phyloP scores from a whole-genome alignment of 352 stramenopile species.

The Globisporangium rhizosaccharum region DNA sequence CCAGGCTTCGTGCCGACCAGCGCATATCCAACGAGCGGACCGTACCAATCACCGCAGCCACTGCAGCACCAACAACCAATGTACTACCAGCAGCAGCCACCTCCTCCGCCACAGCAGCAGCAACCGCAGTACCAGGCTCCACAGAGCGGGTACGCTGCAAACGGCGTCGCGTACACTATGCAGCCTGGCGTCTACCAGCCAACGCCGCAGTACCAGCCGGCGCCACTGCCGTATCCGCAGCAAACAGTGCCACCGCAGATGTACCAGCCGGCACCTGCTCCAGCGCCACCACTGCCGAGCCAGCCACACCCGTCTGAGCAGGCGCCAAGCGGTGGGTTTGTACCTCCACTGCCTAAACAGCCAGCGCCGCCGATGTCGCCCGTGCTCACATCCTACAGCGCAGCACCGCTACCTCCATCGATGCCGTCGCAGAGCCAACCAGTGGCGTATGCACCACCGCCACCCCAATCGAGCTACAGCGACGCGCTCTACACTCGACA shows the following conservation, averaged over 20 bases:
- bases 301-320: conserved; percentile 1
- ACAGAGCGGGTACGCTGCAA: too few relatives aligned
- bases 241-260: background rate
- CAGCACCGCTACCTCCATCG: too few relatives aligned
- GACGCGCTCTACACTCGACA: conserved; percentile 30
- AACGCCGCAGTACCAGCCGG: conserved; percentile 5
- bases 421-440: too few relatives aligned
- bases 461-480: conserved; percentile 19
- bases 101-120: background rate
- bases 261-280: background rate
- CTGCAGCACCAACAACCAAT: conserved; percentile 9
- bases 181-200: background rate
- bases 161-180: too few relatives aligned
- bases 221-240: background rate
- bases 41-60: background rate
- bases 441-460: background rate
- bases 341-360: conserved; percentile 8
- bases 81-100: conserved; percentile 12
- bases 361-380: conserved; percentile 2
- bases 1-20: background rate
- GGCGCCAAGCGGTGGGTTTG: background rate
- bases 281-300: conserved; percentile 3
- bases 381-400: too few relatives aligned
- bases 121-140: background rate
- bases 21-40: background rate